Percentiles rank a stretch among this genome's conserved stretches.
phyloP scores from a whole-genome alignment of 2,329 filamentous ascomycete species.

The Moelleriella libera region DNA sequence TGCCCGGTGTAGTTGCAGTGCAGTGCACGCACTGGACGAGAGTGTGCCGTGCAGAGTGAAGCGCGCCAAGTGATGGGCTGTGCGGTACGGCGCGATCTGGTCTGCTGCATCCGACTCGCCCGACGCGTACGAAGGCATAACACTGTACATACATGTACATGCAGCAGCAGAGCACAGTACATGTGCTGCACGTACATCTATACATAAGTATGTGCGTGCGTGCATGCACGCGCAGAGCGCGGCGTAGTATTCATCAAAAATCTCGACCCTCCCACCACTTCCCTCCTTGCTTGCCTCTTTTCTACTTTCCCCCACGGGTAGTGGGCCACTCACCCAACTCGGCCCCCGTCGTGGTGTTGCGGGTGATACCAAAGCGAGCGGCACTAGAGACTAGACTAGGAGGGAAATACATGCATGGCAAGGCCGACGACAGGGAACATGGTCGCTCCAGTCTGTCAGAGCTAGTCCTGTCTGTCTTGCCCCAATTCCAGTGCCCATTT shows the following conservation, averaged over 20 bases:
- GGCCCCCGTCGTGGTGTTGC: not conserved
- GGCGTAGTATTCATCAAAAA: too few species aligned
- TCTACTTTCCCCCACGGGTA: not conserved
- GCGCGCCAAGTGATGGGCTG: not conserved
- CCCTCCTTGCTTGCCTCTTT: too few species aligned
- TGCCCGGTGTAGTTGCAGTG: not conserved
- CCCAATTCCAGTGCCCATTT: not conserved
- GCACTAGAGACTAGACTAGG: not conserved
- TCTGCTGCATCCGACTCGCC: not conserved
- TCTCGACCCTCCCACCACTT: not conserved
- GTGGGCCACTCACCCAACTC: not conserved
- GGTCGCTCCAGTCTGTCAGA: not conserved
- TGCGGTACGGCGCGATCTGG: not conserved
- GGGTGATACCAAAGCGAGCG: not conserved
- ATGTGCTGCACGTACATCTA: not conserved
- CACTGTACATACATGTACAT: too few species aligned
- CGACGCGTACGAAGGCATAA: too few species aligned
- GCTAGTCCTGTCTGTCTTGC: not conserved
- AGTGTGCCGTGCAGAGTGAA: not conserved
- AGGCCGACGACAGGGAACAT: not conserved
- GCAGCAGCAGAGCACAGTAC: not conserved
- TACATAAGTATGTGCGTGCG: too few species aligned
- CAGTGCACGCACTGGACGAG: not conserved
- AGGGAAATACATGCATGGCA: not conserved
- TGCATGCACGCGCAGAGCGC: not conserved